Conservation (phyloP, 805 yeast genomes). For the Starmerella asiatica region DNA sequence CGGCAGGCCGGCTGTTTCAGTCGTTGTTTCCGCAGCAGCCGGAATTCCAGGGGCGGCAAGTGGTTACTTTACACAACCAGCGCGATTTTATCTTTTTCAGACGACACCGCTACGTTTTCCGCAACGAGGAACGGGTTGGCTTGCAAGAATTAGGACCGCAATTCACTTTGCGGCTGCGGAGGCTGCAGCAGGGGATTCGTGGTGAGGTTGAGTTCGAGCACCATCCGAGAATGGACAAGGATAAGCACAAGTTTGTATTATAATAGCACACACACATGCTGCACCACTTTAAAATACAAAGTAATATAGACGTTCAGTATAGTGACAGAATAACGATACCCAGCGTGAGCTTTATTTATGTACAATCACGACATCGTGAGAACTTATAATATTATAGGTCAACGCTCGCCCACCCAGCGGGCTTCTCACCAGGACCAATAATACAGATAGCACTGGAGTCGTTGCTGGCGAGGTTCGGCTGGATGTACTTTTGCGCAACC, state of each 20-base stretch:
- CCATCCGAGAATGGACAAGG: slow-evolving; percentile 90
- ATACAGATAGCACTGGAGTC: slow-evolving; percentile 13
- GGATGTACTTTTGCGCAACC: slow-evolving; percentile 51
- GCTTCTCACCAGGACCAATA: slow-evolving; percentile 17
- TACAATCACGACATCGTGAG: neutral
- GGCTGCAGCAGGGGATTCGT: slow-evolving; percentile 81
- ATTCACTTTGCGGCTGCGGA: slow-evolving; percentile 74
- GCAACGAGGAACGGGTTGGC: slow-evolving; percentile 84
- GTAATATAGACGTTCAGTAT: no score
- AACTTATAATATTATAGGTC: slow-evolving; percentile 2
- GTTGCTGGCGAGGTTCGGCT: slow-evolving; percentile 3
- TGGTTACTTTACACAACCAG: slow-evolving; percentile 88
- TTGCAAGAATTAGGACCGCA: slow-evolving; percentile 95
- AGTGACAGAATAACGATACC: no score
- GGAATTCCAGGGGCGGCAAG: slow-evolving; percentile 91
- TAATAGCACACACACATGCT: slow-evolving; percentile 29
- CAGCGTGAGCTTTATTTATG: neutral
- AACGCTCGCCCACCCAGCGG: slow-evolving; percentile 11
- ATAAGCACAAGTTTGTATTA: slow-evolving; percentile 80
- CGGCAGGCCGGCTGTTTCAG: slow-evolving; percentile 86
- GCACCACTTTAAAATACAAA: no score
- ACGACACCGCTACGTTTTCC: slow-evolving; percentile 83
- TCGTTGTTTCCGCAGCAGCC: slow-evolving; percentile 86
- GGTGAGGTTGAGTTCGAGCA: slow-evolving; percentile 96
- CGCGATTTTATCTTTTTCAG: slow-evolving; percentile 91